These are phyloP conservation scores for Jamesozyma spencerorum DNA, from an alignment of 805 yeast genomes.

Conservation along the genomic window DNA sequence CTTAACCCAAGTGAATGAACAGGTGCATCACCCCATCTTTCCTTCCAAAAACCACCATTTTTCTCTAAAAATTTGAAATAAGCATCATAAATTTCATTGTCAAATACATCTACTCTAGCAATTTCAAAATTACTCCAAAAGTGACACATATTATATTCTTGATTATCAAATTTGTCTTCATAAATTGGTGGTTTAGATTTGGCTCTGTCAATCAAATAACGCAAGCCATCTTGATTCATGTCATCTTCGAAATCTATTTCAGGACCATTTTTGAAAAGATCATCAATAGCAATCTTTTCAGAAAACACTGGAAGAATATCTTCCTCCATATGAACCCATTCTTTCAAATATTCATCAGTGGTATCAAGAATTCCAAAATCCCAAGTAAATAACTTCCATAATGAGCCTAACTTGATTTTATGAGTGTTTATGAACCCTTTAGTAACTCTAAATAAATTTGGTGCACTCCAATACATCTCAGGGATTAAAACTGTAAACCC, in stretches of 20 bases:
- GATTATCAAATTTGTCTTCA: conserved; percentile 54
- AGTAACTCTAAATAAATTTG: conserved; percentile 69
- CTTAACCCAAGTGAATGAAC: conserved; percentile 83
- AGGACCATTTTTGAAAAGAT: conserved; percentile 14
- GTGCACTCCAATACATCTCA: conserved; percentile 75
- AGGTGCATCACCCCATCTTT: conserved; percentile 98
- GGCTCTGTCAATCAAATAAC: conserved; percentile 34
- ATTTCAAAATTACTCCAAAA: conserved; percentile 94
- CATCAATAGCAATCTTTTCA: conserved; percentile 29
- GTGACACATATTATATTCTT: conserved; percentile 71
- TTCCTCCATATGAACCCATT: conserved; percentile 20
- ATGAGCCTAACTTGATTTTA: conserved; percentile 42
- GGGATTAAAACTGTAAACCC: conserved; percentile 76
- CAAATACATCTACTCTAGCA: conserved; percentile 71
- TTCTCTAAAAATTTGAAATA: conserved; percentile 63
- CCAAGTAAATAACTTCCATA: conserved; percentile 61
- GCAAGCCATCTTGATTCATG: conserved; percentile 26
- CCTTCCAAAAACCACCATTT: conserved; percentile 76
- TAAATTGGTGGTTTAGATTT: conserved; percentile 19
- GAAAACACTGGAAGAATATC: conserved; percentile 21
- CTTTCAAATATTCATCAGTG: conserved; percentile 28
- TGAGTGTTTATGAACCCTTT: conserved; percentile 45
- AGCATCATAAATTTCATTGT: conserved; percentile 50
- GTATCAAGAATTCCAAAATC: conserved; percentile 32
- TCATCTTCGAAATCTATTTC: conserved; percentile 9